Evolutionary conservation across 2,329 filamentous ascomycete genomes (phyloP), one percentile per base, ranked within the genome.

Genomic region (Parastagonospora nodorum): DNA sequence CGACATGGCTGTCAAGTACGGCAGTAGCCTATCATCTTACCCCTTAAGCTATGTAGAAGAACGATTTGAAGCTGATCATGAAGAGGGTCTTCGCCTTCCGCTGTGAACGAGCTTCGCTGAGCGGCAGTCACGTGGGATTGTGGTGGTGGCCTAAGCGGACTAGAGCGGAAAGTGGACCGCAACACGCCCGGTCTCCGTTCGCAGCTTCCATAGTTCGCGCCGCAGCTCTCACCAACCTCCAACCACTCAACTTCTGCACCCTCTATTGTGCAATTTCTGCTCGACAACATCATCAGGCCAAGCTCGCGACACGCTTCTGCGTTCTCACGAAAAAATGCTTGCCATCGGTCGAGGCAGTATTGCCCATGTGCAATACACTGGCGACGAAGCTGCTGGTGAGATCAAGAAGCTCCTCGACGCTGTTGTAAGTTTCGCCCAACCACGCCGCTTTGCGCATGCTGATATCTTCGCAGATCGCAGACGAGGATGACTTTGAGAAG

Each of bases 401-500:
- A 84, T 96, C 67, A 89, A 85, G 77, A 90, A 89, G 76, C 83
- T 93, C 55, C 86, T 89, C 61, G 78, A 80, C 46, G 89, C 92
- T 68, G 84, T 95, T 67, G 92, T 96, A 82, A 67, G 88, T 80
- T 42, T 27, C 51, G 14, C 12, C 41, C 24, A 37, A 35, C 16
- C 36, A 14, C 31, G 8, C 15, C 30, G 5, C 9, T 2, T 6
- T 12, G 5, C 32, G 14, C 15, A 14, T 41, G 41, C 64, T 70
- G 45, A 69, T 45, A 28, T 29, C 4, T 19, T 4, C 57, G 32
- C 62, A 87, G 84, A 62, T 78, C 45, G 81, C 82, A 51, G 90
- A 96, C 61, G 84, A 90, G 10, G 94, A 99, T 74, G 92, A 90
- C 69, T 97, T 96, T 68, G 93, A 97, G 65, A 84, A 84, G 54